Evolutionary conservation across 1,284 basidiomycete species (phyloP).

Genomic region (Sparassis latifolia): DNA sequence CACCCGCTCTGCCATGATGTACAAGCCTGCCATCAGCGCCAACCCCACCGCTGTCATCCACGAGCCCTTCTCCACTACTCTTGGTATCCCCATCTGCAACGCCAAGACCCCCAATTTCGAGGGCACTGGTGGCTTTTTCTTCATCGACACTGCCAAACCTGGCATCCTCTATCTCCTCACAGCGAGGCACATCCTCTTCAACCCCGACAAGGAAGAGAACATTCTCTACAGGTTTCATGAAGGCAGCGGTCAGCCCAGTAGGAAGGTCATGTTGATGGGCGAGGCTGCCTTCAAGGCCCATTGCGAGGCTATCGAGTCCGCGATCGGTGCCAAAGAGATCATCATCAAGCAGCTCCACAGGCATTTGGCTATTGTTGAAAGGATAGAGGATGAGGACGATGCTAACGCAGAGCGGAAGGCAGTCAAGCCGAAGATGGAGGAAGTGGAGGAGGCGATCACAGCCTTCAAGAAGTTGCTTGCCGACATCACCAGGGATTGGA

Average conservation of each 20-base stretch:
- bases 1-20: slow-evolving; percentile 4
- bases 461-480: slow-evolving; percentile 16
- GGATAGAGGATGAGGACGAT: slow-evolving; percentile 10
- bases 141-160: slow-evolving; percentile 17
- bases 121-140: slow-evolving; percentile 29
- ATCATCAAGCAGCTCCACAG: slow-evolving; percentile 2
- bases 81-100: slow-evolving; percentile 19
- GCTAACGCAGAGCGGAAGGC: slow-evolving; percentile 5
- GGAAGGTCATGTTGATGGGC: slow-evolving; percentile 23
- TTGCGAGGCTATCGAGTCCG: slow-evolving; percentile 7
- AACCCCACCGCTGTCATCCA: slow-evolving; percentile 8
- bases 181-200: slow-evolving; percentile 21
- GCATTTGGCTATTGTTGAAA: slow-evolving; percentile 7
- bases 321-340: slow-evolving; percentile 7
- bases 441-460: slow-evolving; percentile 17
- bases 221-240: slow-evolving; percentile 9
- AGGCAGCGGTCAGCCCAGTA: slow-evolving; percentile 9
- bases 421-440: slow-evolving; percentile 7
- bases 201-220: slow-evolving; percentile 12
- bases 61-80: slow-evolving; percentile 20
- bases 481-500: slow-evolving; percentile 23
- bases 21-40: slow-evolving; percentile 8
- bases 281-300: slow-evolving; percentile 10
- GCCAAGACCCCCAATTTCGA: slow-evolving; percentile 9
- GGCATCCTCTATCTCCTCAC: slow-evolving; percentile 23